Evolutionary conservation across 169 alveolate species (phyloP).

Genomic region (Perkinsus chesapeaki): DNA sequence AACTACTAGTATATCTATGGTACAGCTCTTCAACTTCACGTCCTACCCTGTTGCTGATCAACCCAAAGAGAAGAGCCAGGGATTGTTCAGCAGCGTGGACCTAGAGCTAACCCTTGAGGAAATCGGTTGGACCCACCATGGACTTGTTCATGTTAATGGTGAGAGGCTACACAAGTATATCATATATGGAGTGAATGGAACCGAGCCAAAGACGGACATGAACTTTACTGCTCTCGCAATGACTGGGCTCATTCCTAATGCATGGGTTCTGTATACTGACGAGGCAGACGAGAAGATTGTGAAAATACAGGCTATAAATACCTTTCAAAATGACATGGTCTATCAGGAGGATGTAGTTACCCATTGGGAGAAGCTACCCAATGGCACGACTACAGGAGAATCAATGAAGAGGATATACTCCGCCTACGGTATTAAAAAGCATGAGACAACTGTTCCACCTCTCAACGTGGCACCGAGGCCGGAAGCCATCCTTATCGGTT

Average conservation of each 20-base stretch:
- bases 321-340: not conserved
- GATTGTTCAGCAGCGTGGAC: not conserved
- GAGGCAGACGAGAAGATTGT: not conserved
- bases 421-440: not conserved
- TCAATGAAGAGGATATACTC: not conserved
- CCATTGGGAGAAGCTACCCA: not conserved
- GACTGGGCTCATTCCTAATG: not conserved
- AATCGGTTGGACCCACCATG: not conserved
- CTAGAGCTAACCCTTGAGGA: not conserved
- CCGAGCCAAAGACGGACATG: not conserved
- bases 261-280: not conserved
- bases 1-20: not conserved
- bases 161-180: not conserved
- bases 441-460: not conserved
- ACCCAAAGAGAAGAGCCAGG: not conserved
- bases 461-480: not conserved
- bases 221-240: not conserved
- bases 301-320: not conserved
- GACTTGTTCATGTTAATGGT: not conserved
- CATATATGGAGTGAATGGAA: not conserved
- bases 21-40: not conserved
- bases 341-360: not conserved
- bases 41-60: not conserved
- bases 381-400: not conserved
- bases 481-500: not conserved